Conservation (phyloP, 1,139 yeast genomes). For the Hanseniaspora uvarum region DNA sequence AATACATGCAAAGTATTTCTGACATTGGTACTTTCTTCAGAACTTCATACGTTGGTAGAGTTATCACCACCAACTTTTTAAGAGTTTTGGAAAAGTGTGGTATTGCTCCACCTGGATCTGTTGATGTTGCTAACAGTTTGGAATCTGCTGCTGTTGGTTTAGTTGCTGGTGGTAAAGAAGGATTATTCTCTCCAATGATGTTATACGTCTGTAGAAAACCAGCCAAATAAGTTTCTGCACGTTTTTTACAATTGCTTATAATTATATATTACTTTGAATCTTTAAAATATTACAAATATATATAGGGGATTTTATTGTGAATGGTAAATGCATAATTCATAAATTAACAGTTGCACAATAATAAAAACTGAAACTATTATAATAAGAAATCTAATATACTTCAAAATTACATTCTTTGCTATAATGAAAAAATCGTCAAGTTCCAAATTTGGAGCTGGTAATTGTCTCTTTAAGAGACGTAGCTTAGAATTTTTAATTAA, state of each 20-base stretch:
- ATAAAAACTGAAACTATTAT: neutral
- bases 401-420: neutral
- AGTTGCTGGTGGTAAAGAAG: conserved; percentile 83
- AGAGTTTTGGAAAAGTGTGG: conserved; percentile 74
- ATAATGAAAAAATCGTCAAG: neutral
- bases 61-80: conserved; percentile 68
- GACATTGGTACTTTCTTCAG: conserved; percentile 82
- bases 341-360: neutral
- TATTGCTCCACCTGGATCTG: conserved; percentile 87
- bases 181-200: conserved; percentile 94
- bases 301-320: neutral
- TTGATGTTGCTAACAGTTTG: conserved; percentile 79
- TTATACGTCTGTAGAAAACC: conserved; percentile 81
- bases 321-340: neutral
- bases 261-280: neutral
- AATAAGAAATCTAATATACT: neutral
- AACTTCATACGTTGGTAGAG: conserved; percentile 80
- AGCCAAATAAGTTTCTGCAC: conserved; percentile 7
- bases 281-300: neutral
- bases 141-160: conserved; percentile 96
- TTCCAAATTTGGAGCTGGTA: too few species aligned
- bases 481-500: neutral
- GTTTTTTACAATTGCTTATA: neutral
- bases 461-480: neutral
- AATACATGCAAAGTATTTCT: conserved; percentile 64